Evolutionary conservation across 2,329 filamentous ascomycete genomes (phyloP), one percentile per base, ranked within the genome.

Genomic region (Colletotrichum viniferum): DNA sequence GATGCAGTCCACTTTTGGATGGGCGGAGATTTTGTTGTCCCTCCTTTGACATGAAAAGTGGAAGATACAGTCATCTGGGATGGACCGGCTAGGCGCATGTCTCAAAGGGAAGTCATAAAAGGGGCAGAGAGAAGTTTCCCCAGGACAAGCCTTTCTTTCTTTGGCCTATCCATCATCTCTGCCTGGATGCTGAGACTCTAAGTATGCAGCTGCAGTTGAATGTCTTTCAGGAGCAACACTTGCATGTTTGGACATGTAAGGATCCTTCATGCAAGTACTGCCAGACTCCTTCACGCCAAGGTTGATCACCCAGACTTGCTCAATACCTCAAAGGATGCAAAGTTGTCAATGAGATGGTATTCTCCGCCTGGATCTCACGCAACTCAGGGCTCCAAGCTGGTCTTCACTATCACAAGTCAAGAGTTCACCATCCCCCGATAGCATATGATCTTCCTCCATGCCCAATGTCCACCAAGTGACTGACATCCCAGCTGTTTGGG

Each of bases 281-380:
- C 43, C 4, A 24, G 43, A 52, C n/a, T 21, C 10, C n/a, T 21
- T 52, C 43, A 52, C 7, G 3, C n/a, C 43, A 5, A 21, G 43
- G 0, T 52, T 13, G 5, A 52, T 21, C n/a, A 52, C n/a, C 43
- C n/a, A 52, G 43, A 24, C n/a, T 3, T 52, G 10, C n/a, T 52
- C 12, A 52, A 52, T 52, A 14, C 6, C n/a, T 52, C n/a, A 21
- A 52, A 52, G 2, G 38, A 4, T n/a, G 38, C 38, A 21, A 52
- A 52, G 18, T 12, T 21, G 0, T 7, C n/a, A 4, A 21, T 2
- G 10, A n/a, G 12, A 52, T 13, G 43, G 1, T 1, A 7, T 21
- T 21, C 18, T 4, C 18, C 1, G 18, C 12, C 18, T 4, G 0
- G 0, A 1, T n/a, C 18, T 2, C 43, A 2, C 3, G 16, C n/a